phyloP scores from a whole-genome alignment of 83 land plant species.

The Diphasiastrum complanatum region DNA sequence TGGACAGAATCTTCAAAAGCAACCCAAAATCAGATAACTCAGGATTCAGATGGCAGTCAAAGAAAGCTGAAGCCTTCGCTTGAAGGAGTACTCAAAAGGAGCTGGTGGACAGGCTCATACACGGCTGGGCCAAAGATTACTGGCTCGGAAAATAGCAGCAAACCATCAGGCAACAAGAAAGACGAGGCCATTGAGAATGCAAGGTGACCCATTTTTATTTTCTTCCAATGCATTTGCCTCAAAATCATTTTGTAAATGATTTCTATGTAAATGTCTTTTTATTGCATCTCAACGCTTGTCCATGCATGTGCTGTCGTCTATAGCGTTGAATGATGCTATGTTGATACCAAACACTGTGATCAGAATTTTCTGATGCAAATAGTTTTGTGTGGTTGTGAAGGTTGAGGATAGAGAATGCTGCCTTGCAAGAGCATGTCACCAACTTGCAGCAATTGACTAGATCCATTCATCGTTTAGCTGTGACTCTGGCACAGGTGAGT shows the following conservation, averaged over 20 bases:
- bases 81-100: conserved; percentile 46
- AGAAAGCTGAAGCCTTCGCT: conserved; percentile 40
- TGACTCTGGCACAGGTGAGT: conserved; percentile 56
- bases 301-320: no score
- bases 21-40: neutral
- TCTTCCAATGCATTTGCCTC: neutral
- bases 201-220: conserved; percentile 29
- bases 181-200: conserved; percentile 48
- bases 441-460: conserved; percentile 61
- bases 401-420: conserved; percentile 74
- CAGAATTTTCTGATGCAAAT: no score
- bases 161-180: conserved; percentile 18
- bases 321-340: no score
- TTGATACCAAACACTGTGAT: no score
- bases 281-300: no score
- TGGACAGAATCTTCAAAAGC: conserved; percentile 17
- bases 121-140: conserved; percentile 27
- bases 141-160: conserved; percentile 15
- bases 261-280: no score
- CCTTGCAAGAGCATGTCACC: conserved; percentile 73
- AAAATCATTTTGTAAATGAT: no score
- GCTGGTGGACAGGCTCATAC: conserved; percentile 47
- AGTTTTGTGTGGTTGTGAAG: conserved; percentile 40
- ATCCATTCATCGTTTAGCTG: conserved; percentile 53
- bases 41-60: conserved; percentile 36